A percentile compares a stretch with the other conserved stretches of the same genome.
phyloP scores from a whole-genome alignment of 2,329 filamentous ascomycete genomes.

The Daldinia eschscholtzii region DNA sequence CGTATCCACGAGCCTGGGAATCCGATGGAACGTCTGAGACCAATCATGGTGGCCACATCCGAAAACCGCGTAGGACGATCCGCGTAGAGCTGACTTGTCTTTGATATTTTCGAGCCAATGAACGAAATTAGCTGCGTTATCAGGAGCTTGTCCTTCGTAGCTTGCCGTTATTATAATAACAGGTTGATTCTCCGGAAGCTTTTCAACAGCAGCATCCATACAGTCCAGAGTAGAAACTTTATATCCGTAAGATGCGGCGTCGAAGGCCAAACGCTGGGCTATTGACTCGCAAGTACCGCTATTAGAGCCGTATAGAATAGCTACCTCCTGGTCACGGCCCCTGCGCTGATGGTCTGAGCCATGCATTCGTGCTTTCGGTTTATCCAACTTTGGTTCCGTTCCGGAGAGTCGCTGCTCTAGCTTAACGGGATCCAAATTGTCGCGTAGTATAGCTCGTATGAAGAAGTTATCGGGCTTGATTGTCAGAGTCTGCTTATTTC shows the following conservation, averaged over 20 bases:
- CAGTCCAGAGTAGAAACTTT: conserved; percentile 56
- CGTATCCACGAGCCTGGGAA: conserved; percentile 73
- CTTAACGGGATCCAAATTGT: conserved; percentile 54
- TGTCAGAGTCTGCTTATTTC: conserved; percentile 69
- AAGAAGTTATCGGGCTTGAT: conserved; percentile 74
- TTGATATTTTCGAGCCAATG: conserved; percentile 64
- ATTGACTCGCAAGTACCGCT: conserved; percentile 70
- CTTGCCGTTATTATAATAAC: conserved; percentile 67
- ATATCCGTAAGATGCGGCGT: conserved; percentile 63
- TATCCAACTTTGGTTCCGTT: conserved; percentile 40
- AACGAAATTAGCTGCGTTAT: conserved; percentile 68
- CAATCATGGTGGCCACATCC: conserved; percentile 67
- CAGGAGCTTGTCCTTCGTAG: conserved; percentile 69
- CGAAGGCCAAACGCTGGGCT: conserved; percentile 62
- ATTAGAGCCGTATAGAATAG: conserved; percentile 69
- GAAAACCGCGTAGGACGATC: conserved; percentile 67
- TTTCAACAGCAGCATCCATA: conserved; percentile 64
- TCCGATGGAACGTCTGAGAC: conserved; percentile 73
- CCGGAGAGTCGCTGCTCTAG: conserved; percentile 44
- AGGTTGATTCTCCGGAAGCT: conserved; percentile 62
- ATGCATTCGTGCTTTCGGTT: conserved; percentile 27
- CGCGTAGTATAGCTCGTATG: conserved; percentile 69
- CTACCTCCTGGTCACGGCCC: conserved; percentile 60
- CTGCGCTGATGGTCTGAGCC: conserved; percentile 30
- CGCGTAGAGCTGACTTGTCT: conserved; percentile 56